Percentiles rank a stretch among this genome's conserved stretches.
Evolutionary conservation across 192 early-diverging fungal genomes (phyloP).

Genomic region (Mortierella claussenii): DNA sequence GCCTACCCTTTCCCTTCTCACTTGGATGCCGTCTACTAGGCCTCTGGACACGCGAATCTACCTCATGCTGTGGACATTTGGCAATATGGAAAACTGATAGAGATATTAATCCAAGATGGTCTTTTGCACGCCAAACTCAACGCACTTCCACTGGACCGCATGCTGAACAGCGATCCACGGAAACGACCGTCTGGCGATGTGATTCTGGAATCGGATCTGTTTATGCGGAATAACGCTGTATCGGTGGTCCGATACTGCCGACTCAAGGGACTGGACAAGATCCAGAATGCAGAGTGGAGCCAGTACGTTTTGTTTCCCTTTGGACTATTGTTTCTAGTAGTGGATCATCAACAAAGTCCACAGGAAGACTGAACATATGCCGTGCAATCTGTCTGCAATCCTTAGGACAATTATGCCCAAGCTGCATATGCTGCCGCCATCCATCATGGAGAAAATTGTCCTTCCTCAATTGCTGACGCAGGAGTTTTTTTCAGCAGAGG

Average conservation of each 20-base stretch:
- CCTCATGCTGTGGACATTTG: slow-evolving; percentile 38
- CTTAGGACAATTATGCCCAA: slow-evolving; percentile 36
- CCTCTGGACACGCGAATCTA: slow-evolving; percentile 12
- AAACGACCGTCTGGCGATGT: slow-evolving; percentile 35
- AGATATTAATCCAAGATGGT: slow-evolving; percentile 37
- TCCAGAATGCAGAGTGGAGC: slow-evolving; percentile 40
- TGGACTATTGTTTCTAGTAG: not conserved
- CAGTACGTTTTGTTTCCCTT: slow-evolving; percentile 19
- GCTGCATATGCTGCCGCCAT: slow-evolving; percentile 31
- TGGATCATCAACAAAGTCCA: not conserved
- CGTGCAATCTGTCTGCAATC: not conserved
- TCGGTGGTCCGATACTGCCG: slow-evolving; percentile 46
- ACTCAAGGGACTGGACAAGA: slow-evolving; percentile 49
- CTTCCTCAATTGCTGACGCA: slow-evolving; percentile 50
- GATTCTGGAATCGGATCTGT: slow-evolving; percentile 29
- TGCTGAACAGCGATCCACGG: slow-evolving; percentile 22
- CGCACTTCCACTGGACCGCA: slow-evolving; percentile 22
- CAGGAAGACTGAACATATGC: not conserved
- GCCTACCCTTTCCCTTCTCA: not conserved
- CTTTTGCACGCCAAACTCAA: slow-evolving; percentile 20
- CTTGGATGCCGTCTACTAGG: not conserved
- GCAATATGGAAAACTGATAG: slow-evolving; percentile 46
- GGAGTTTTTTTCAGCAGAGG: slow-evolving; percentile 52
- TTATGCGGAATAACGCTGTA: slow-evolving; percentile 32
- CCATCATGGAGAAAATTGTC: slow-evolving; percentile 48